Base-by-base conservation (phyloP, 106 monocot genomes). In the Apostasia shenzhenica region DNA sequence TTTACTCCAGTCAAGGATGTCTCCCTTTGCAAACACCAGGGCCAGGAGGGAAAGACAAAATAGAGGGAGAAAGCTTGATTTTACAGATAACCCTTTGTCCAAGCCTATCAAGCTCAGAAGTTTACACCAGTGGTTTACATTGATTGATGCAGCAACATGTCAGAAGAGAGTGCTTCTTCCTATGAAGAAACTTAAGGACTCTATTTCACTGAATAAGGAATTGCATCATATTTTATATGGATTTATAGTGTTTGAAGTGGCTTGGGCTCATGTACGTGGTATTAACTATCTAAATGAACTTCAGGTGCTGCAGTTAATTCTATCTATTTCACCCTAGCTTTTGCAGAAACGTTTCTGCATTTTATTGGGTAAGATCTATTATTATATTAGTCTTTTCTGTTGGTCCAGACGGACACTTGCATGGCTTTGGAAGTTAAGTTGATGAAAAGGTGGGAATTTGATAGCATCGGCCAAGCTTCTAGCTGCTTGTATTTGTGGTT, bases 381-480 rank as follows among this genome's bases (percentile, higher is more conserved):
- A 26, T 26, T 26, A 26, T 26, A 26, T 26, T 26, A 5, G 2
- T 48, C 14, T 65, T 37, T 49, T 65, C 26, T 26, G 26, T 26
- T 26, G 26, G 26, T 87, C 54, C 78, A 99, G 97, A 99, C 89
- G 55, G 92, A 99, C 79, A 92, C 92, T 61, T 92, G 83, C n/a
- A 78, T 99, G 81, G 97, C 87, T 55, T 77, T 99, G 82, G 97
- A 92, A 74, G 79, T 77, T 10, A 92, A 89, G 66, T 65, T 77
- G 73, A 99, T 99, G 92, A 99, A 87, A 83, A 84, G 92, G 49
- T 99, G 97, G 92, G 97, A 99, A 69, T 99, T 99, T 83, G 97
- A 99, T 66, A 93, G 92, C 69, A 71, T 92, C 56, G 84, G 83
- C 2, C 89, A 99, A 77, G 89, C 90, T 68, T 89, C 83, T 42